Base-by-base conservation (phyloP, 768 basidiomycete genomes). In the Amanita pallidorosea region DNA sequence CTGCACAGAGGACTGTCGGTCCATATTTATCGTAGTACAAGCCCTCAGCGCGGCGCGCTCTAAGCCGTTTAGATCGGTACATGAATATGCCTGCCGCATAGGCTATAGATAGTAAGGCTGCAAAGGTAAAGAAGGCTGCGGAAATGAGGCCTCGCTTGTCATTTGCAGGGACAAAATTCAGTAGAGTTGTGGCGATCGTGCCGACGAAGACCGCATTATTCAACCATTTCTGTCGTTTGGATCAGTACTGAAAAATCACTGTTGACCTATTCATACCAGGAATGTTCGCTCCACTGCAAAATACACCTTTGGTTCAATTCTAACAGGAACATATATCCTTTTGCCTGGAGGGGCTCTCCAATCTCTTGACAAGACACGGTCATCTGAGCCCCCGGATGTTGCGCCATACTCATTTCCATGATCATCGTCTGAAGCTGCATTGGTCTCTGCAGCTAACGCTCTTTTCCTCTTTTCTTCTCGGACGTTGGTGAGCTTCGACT, bases 281-380 rank as follows among this genome's bases (percentile, higher is more conserved):
- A 93, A 95, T 12, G 94, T 98, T 54, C 95, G 76, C 66, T 97
- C 94, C 34, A 85, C 83, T 5, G 96, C 96, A 63, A 97, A 99
- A 62, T 94, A 95, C 3, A 96, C 93, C 69, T 99, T 99, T 25
- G 96, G 96, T 65, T 99, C 96, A 43, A 99, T 79, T 49, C 96
- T 79, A n/a, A 99, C 86, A 22, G 95, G 93, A 2, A 98, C 81
- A 0, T 92, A 80, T 52, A 99, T 94, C 56, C 77, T 75, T 72
- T 97, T 97, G 9, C 94, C 94, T 37, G 74, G 67, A 0, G 89
- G 87, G 1, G 94, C 95, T 22, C 63, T 70, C 83, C 85, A 89
- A 53, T 79, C 77, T 50, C 83, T 72, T 47, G 75, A 77, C 43
- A 86, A 61, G 13, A 84, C 63, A 54, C 80, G 74, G 55, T 83